Conservation (phyloP, 1,139 yeast species). For the Debaryomyces fabryi region DNA sequence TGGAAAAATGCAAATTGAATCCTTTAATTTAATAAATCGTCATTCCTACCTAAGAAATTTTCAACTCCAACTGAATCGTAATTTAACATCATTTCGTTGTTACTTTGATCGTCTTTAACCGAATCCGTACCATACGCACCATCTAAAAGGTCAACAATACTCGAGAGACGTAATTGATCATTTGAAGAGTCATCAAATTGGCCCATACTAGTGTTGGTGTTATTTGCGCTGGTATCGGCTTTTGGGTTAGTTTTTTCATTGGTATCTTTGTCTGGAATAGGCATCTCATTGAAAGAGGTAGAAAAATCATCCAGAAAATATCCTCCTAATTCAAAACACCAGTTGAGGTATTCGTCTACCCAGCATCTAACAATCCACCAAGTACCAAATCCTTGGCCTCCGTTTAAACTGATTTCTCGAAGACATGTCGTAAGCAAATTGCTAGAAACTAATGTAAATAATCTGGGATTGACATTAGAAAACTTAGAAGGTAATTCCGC, state of each 20-base stretch:
- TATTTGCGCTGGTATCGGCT: background rate
- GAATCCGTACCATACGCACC: slow-evolving; percentile 22
- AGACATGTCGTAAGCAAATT: slow-evolving; percentile 65
- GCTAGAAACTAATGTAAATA: slow-evolving; percentile 57
- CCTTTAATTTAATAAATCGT: slow-evolving; percentile 10
- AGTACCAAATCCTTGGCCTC: slow-evolving; percentile 66
- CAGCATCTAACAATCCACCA: slow-evolving; percentile 84
- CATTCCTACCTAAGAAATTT: slow-evolving; percentile 13
- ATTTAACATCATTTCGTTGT: slow-evolving; percentile 14
- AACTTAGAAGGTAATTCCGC: slow-evolving; percentile 50
- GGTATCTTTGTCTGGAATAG: background rate
- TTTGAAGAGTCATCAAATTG: slow-evolving; percentile 9
- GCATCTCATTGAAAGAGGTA: background rate
- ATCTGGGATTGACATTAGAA: slow-evolving; percentile 53
- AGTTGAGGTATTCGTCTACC: slow-evolving; percentile 72
- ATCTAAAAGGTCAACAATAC: slow-evolving; percentile 33
- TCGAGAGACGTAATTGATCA: slow-evolving; percentile 11
- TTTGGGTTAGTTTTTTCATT: background rate
- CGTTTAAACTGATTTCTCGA: slow-evolving; percentile 60
- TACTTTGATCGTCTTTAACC: slow-evolving; percentile 9
- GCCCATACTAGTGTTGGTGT: background rate
- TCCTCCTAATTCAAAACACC: slow-evolving; percentile 74
- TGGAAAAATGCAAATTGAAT: background rate
- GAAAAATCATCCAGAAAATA: slow-evolving; percentile 46
- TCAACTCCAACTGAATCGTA: slow-evolving; percentile 18